A percentile compares a stretch with the other conserved stretches of the same genome.
These are phyloP conservation scores for Aspergillus campestris DNA, from an alignment of 495 filamentous ascomycete genomes.

Conservation along the genomic window DNA sequence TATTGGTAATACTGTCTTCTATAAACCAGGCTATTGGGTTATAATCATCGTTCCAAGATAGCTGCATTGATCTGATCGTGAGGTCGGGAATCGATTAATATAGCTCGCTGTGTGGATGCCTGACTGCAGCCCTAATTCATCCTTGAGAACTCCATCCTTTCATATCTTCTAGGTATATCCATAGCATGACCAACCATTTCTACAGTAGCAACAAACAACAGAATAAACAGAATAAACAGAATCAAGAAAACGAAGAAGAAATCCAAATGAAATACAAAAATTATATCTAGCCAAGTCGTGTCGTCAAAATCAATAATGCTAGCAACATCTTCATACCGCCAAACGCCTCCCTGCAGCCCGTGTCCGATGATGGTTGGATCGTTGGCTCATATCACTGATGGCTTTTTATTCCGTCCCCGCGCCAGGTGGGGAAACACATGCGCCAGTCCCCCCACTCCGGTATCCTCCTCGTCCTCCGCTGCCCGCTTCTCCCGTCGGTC, in stretches of 20 bases:
- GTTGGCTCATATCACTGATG: constrained; percentile 6
- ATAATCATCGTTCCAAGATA: too few species aligned
- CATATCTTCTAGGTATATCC: too few species aligned
- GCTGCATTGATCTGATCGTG: too few species aligned
- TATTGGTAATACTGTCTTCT: too few species aligned
- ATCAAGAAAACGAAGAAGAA: background rate
- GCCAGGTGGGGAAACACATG: constrained; percentile 43
- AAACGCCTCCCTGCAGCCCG: too few species aligned
- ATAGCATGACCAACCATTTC: too few species aligned
- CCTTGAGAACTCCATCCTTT: too few species aligned
- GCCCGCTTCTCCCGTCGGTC: constrained; percentile 5
- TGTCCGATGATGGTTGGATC: background rate
- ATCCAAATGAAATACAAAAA: background rate
- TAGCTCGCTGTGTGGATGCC: too few species aligned
- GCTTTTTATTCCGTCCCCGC: constrained; percentile 2
- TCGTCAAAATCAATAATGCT: background rate
- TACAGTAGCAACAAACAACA: background rate
- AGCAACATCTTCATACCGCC: too few species aligned
- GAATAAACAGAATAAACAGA: constrained; percentile 3
- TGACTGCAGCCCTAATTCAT: too few species aligned
- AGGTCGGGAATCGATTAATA: too few species aligned
- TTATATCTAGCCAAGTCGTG: constrained; percentile 6
- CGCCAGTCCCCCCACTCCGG: constrained; percentile 15
- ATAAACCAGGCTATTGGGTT: too few species aligned
- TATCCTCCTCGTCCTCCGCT: background rate